phyloP scores from a whole-genome alignment of 164 flowering plant species.

The Sedum album region DNA sequence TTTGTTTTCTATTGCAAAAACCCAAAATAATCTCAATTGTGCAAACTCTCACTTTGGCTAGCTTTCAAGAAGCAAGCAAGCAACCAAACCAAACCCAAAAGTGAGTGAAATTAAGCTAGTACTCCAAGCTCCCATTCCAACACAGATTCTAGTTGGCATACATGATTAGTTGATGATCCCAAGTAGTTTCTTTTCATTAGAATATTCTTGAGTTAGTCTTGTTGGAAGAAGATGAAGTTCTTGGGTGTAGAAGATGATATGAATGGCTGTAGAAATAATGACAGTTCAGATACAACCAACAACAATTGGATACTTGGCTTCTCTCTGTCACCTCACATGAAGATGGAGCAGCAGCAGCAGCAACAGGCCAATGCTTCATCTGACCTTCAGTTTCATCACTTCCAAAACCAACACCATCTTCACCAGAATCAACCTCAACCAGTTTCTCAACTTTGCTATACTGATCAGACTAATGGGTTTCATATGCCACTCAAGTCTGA shows the following conservation, averaged over 20 bases:
- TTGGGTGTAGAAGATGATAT: not conserved
- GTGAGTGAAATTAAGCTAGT: not conserved
- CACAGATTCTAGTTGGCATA: not conserved
- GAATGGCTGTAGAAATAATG: conserved; percentile 15
- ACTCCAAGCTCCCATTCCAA: not conserved
- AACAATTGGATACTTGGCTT: not conserved
- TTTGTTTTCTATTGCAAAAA: not conserved
- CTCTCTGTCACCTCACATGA: not conserved
- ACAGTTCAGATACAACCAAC: not conserved
- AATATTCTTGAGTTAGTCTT: not conserved
- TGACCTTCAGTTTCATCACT: conserved; percentile 24
- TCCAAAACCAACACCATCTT: conserved; percentile 19
- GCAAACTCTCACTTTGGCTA: not conserved
- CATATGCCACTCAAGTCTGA: conserved; percentile 85
- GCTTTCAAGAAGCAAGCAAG: not conserved
- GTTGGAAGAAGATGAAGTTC: not conserved
- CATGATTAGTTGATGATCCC: not conserved
- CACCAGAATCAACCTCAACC: conserved; percentile 13
- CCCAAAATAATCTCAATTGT: not conserved
- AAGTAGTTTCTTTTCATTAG: not conserved
- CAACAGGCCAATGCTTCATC: conserved; percentile 22
- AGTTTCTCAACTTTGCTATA: conserved; percentile 26
- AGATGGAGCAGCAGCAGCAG: not conserved
- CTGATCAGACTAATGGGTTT: conserved; percentile 26
- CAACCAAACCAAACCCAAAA: not conserved